These are phyloP conservation scores for Auriscalpium vulgare DNA, from an alignment of 768 basidiomycete species.

Conservation along the genomic window DNA sequence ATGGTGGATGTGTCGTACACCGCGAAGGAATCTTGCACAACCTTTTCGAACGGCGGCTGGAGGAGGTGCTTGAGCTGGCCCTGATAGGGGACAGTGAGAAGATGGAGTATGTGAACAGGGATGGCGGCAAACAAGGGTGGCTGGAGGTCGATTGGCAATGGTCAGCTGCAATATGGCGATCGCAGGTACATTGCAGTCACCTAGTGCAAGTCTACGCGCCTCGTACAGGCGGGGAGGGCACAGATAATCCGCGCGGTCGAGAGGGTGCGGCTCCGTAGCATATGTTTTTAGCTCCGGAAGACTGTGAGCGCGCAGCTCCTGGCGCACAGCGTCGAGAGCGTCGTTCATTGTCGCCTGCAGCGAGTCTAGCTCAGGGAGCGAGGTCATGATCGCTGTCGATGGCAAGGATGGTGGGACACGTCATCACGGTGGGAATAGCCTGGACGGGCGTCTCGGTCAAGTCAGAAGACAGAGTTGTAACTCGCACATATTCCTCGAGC, in stretches of 20 bases:
- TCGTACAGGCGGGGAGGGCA: not conserved
- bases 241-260: not conserved
- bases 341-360: constrained; percentile 16
- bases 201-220: not conserved
- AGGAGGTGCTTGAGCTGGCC: constrained; percentile 14
- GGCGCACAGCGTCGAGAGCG: constrained; percentile 10
- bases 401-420: no score
- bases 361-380: constrained; percentile 1
- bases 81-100: not conserved
- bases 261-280: not conserved
- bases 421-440: no score
- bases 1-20: constrained; percentile 13
- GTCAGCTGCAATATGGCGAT: not conserved
- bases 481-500: no score
- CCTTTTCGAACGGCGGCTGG: constrained; percentile 14
- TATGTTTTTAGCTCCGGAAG: not conserved
- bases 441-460: no score
- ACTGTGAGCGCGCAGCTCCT: not conserved
- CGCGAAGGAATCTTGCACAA: constrained; percentile 13
- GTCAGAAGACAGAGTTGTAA: no score
- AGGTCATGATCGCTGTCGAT: no score
- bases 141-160: not conserved
- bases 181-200: not conserved
- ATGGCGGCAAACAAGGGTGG: not conserved
- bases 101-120: no score